phyloP scores from a whole-genome alignment of 768 basidiomycete genomes.

The Lactifluus hygrophoroides region DNA sequence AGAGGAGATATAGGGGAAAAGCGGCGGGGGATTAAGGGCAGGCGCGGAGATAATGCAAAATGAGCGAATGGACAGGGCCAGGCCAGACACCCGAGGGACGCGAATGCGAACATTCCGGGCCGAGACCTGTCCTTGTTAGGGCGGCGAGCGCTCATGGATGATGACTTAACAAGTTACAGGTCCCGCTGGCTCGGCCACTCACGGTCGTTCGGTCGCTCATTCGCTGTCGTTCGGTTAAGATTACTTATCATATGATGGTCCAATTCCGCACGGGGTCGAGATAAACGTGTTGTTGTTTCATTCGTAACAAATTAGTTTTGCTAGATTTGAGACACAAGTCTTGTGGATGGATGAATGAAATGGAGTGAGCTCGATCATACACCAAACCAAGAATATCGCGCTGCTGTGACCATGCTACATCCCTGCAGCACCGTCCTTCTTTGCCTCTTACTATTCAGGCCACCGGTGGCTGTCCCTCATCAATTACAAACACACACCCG shows the following conservation, averaged over 20 bases:
- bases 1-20: conserved; percentile 7
- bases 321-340: not conserved
- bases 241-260: too few species aligned
- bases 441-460: conserved; percentile 3
- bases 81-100: not conserved
- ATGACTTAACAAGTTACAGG: too few species aligned
- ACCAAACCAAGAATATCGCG: not conserved
- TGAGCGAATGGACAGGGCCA: not conserved
- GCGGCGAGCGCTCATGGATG: not conserved
- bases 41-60: conserved; percentile 2
- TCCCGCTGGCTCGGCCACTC: too few species aligned
- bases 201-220: too few species aligned
- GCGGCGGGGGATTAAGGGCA: conserved; percentile 8
- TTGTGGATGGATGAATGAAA: not conserved
- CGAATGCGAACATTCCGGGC: too few species aligned
- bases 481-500: conserved; percentile 15
- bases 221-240: too few species aligned
- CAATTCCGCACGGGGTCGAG: too few species aligned
- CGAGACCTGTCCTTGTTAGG: conserved; percentile 2
- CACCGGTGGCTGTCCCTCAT: not conserved
- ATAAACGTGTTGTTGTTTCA: too few species aligned
- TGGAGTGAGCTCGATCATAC: not conserved
- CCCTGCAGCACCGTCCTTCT: not conserved
- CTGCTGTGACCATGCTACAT: not conserved
- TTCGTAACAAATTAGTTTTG: too few species aligned